phyloP scores from a whole-genome alignment of 148 eudicot species.

The Amaranthus palmeri region DNA sequence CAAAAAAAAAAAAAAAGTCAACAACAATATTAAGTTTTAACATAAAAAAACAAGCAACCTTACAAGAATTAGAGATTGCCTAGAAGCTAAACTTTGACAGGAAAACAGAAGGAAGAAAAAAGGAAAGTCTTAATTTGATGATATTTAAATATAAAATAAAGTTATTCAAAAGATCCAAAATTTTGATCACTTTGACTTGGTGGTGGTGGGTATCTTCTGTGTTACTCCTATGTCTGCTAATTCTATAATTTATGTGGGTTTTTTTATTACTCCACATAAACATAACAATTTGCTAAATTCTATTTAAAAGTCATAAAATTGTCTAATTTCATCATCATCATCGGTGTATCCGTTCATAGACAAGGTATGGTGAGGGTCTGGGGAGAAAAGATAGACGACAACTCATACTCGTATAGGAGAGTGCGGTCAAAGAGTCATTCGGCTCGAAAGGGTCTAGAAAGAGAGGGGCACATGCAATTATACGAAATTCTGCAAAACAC shows the following conservation, averaged over 20 bases:
- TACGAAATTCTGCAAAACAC: too few species aligned
- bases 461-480: too few species aligned
- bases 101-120: background rate
- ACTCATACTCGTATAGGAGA: too few species aligned
- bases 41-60: slow-evolving; percentile 9
- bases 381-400: too few species aligned
- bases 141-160: slow-evolving; percentile 1
- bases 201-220: slow-evolving; percentile 23
- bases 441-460: too few species aligned
- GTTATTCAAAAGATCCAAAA: slow-evolving; percentile 23
- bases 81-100: slow-evolving; percentile 16
- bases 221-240: background rate
- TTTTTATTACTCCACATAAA: background rate
- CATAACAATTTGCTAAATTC: too few species aligned
- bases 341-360: too few species aligned
- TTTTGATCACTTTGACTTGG: slow-evolving; percentile 35
- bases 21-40: slow-evolving; percentile 4
- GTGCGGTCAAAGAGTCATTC: too few species aligned
- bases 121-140: background rate
- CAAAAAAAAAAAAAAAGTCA: slow-evolving; percentile 19
- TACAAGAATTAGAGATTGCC: slow-evolving; percentile 8
- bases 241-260: background rate
- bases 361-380: too few species aligned
- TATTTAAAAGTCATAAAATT: too few species aligned
- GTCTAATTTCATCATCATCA: too few species aligned